phyloP scores from a whole-genome alignment of 371 early-diverging fungal genomes.

The Circinella minor region DNA sequence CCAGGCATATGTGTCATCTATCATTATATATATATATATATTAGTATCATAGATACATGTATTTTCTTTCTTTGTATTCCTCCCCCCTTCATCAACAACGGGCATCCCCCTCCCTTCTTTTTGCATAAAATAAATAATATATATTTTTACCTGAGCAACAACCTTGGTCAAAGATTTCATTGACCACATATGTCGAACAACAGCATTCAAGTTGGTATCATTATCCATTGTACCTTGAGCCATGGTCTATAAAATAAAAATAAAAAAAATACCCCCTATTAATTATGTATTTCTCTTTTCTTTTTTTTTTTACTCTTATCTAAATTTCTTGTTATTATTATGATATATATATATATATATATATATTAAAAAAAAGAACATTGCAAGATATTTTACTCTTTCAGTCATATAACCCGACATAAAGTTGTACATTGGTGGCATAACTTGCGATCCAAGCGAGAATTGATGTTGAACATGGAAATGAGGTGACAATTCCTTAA shows the following conservation, averaged over 20 bases:
- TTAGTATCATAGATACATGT: neutral
- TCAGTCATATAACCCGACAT: constrained; percentile 75
- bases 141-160: constrained; percentile 71
- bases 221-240: constrained; percentile 94
- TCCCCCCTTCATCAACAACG: too few relatives aligned
- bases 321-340: neutral
- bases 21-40: neutral
- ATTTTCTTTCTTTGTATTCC: neutral
- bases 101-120: too few relatives aligned
- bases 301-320: neutral
- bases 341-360: too few relatives aligned
- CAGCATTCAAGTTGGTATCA: constrained; percentile 64
- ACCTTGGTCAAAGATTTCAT: constrained; percentile 66
- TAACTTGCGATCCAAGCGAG: constrained; percentile 82
- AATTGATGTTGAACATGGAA: constrained; percentile 95
- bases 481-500: constrained; percentile 87
- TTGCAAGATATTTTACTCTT: constrained; percentile 29
- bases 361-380: too few relatives aligned
- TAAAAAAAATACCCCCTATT: neutral
- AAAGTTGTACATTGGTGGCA: constrained; percentile 91
- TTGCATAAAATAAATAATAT: too few relatives aligned
- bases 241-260: constrained; percentile 44
- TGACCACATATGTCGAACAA: constrained; percentile 54
- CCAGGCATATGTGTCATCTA: constrained; percentile 72
- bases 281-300: neutral